Evolutionary conservation across 2,329 filamentous ascomycete genomes (phyloP), one percentile per base, ranked within the genome.

Genomic region (Chrysoporthe cubensis): DNA sequence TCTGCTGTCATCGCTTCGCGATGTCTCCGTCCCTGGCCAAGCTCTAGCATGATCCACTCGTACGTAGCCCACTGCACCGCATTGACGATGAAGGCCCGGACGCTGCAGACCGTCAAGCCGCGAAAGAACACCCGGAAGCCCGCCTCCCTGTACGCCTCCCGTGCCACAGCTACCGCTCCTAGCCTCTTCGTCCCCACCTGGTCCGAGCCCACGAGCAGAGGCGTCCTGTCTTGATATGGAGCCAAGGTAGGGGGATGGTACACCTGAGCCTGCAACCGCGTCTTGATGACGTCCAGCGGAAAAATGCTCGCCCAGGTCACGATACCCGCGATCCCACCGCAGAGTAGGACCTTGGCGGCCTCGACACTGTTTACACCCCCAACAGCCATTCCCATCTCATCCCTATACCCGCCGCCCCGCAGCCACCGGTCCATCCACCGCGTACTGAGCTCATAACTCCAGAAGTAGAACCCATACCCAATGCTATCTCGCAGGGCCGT

Each of bases 391-490:
- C 13, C 58, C 34, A 58, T 18, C 46, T 48, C 18, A 21, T 50
- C 21, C 61, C 34, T 40, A 40, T n/a, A 56, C 13, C n/a, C 54
- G 21, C 6, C 18, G 42, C 54, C 46, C 37, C 66, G 43, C 66
- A 59, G 32, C 65, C 65, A 64, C 16, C 26, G 21, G 46, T 81
- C 81, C 78, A 89, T 82, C 65, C 83, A 81, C 46, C 87, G 84
- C 71, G 90, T 93, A 71, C 85, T 88, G 68, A 94, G 81, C 78
- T 96, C 92, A 75, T 97, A 98, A 1, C 91, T 91, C 91, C 92
- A 97, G 78, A 98, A 98, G 76, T 97, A 98, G 78, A 97, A 97
- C 0, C 94, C 95, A 79, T 97, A 98, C n/a, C 95, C 95, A 66
- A 97, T 87, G 67, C 91, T 90, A 79, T 98, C 95, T 62, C 95